Conservation (phyloP, 768 basidiomycete species). For the Termitomyces sp. region DNA sequence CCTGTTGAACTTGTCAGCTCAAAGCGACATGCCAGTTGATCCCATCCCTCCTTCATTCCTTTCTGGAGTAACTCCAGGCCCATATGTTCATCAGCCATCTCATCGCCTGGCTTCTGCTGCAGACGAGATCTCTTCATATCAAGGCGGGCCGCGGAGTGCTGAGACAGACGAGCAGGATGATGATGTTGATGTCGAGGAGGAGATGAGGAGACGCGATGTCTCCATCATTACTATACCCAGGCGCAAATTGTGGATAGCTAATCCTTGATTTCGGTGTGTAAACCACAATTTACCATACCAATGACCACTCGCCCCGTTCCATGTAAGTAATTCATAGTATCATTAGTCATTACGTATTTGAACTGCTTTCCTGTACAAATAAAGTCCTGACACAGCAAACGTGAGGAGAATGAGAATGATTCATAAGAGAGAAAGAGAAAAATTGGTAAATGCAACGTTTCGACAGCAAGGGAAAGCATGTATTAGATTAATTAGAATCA, state of each 20-base stretch:
- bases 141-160: slow-evolving; percentile 43
- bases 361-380: slow-evolving; percentile 12
- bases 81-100: slow-evolving; percentile 67
- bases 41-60: slow-evolving; percentile 35
- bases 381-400: not conserved
- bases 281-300: not conserved
- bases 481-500: slow-evolving; percentile 21
- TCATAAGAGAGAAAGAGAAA: no score
- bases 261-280: slow-evolving; percentile 37
- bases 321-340: slow-evolving; percentile 8
- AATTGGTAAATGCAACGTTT: not conserved
- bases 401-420: not conserved
- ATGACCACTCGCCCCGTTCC: not conserved
- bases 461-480: not conserved
- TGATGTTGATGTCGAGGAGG: slow-evolving; percentile 78
- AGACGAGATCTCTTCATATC: slow-evolving; percentile 36
- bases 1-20: slow-evolving; percentile 31
- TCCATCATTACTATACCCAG: slow-evolving; percentile 79
- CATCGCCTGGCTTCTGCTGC: slow-evolving; percentile 43
- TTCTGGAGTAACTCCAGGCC: slow-evolving; percentile 51
- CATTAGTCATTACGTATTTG: slow-evolving; percentile 14
- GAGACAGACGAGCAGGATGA: slow-evolving; percentile 64
- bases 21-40: slow-evolving; percentile 20
- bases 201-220: slow-evolving; percentile 79
- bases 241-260: slow-evolving; percentile 71